Base-by-base conservation (phyloP, 306 rosid genomes). In the Dryas alaskensis region DNA sequence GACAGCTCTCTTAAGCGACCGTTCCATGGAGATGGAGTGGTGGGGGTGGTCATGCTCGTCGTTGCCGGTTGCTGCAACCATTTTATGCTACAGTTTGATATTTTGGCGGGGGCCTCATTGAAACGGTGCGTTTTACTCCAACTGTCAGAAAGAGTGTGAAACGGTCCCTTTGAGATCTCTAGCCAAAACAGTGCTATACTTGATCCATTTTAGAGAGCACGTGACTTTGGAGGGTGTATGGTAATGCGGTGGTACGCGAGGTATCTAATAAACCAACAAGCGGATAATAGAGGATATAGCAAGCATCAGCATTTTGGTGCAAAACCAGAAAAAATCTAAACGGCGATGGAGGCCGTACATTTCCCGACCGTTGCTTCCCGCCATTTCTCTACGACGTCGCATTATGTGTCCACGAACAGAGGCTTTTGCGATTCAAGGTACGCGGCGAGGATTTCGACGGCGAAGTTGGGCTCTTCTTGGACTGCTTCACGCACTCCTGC, bases 291-390 rank as follows among this genome's bases (percentile, higher is more conserved):
- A 47, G 43, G 76, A 45, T 72, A 45, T 31, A 59, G 55, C 52
- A 31, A 67, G 5, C 7, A 53, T 59, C 58, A 72, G 16, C 67
- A 31, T 31, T 14, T 58, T 10, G 6, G 31, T 31, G n/a, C 66
- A n/a, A 63, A 40, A 8, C 50, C 0, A 0, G 8, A 13, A 5
- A 64, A 58, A 14, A 13, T 31, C 50, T 59, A 0, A 46, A 72
- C 48, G 82, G 68, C 79, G 54, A 89, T 91, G 99, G 96, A 94
- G 49, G 92, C 93, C 31, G 75, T 87, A 67, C 95, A 87, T 42
- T 76, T 87, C 62, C 76, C 88, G 69, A 78, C 84, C 49, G 88
- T 87, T 77, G 78, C 85, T 69, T 87, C 96, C 80, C 89, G 90
- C 86, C 92, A 91, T 73, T 87, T 88, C 60, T 80, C 88, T 42